phyloP scores from a whole-genome alignment of 768 basidiomycete species.

The Pulveroboletus sp. region DNA sequence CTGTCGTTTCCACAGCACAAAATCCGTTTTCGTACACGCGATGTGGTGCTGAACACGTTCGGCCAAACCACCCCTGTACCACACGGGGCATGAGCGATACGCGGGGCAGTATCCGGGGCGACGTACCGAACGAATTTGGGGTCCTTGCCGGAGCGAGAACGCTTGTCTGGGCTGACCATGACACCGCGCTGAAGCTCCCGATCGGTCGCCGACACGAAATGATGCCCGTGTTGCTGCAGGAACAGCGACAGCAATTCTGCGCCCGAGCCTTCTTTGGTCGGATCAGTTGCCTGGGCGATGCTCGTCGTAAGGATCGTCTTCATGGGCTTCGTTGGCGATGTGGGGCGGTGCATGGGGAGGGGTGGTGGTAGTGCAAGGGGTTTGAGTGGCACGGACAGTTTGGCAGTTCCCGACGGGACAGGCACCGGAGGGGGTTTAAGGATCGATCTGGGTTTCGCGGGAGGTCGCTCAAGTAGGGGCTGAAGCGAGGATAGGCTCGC shows the following conservation, averaged over 20 bases:
- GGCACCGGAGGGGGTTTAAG: conserved; percentile 30
- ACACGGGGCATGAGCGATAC: neutral
- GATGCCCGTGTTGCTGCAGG: conserved; percentile 44
- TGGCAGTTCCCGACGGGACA: conserved; percentile 8
- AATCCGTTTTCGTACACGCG: conserved; percentile 42
- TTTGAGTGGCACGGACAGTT: conserved; percentile 17
- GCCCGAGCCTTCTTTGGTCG: conserved; percentile 46
- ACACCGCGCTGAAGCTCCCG: conserved; percentile 48
- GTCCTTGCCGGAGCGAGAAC: conserved; percentile 39
- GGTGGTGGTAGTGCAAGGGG: conserved; percentile 34
- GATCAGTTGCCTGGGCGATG: conserved; percentile 52
- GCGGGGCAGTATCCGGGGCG: neutral
- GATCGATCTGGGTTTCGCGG: conserved; percentile 20
- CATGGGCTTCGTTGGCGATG: conserved; percentile 35
- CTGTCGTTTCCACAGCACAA: conserved; percentile 53
- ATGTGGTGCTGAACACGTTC: conserved; percentile 45
- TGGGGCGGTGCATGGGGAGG: conserved; percentile 11
- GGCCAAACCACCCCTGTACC: conserved; percentile 55
- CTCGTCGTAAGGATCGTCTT: conserved; percentile 51
- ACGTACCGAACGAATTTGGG: conserved; percentile 49
- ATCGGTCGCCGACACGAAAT: conserved; percentile 34
- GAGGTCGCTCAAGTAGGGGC: conserved; percentile 6
- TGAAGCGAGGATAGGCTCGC: conserved; percentile 1
- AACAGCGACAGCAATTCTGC: conserved; percentile 54
- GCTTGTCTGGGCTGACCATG: conserved; percentile 58